phyloP scores from a whole-genome alignment of 192 early-diverging fungal genomes.

The Linnemannia elongata region DNA sequence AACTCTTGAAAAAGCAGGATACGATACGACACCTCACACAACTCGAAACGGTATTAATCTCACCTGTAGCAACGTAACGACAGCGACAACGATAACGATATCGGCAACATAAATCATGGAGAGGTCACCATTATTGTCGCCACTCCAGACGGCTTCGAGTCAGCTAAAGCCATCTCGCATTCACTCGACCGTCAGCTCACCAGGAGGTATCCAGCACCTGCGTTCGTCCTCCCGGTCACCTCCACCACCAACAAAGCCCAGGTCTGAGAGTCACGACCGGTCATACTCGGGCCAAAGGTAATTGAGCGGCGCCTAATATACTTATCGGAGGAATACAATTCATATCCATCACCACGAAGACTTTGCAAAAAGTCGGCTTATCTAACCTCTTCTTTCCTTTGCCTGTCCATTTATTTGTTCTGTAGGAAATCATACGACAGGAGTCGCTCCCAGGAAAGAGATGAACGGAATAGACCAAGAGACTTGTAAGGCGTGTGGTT shows the following conservation, averaged over 20 bases:
- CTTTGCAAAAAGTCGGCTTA: background rate
- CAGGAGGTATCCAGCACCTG: slow-evolving; percentile 47
- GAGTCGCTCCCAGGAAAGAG: slow-evolving; percentile 49
- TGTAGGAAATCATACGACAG: slow-evolving; percentile 38
- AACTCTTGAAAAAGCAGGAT: background rate
- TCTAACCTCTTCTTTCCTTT: background rate
- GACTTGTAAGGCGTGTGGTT: slow-evolving; percentile 41
- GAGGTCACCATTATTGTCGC: slow-evolving; percentile 45
- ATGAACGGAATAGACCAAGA: slow-evolving; percentile 43
- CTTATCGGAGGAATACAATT: background rate
- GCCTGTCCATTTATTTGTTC: background rate
- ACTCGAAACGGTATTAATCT: background rate
- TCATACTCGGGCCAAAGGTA: slow-evolving; percentile 40
- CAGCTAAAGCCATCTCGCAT: slow-evolving; percentile 50
- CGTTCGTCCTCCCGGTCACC: slow-evolving; percentile 52
- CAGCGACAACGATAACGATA: background rate
- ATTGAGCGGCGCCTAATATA: background rate
- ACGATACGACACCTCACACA: background rate
- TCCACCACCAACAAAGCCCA: slow-evolving; percentile 45
- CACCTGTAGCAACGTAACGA: no score
- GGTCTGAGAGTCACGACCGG: slow-evolving; percentile 54
- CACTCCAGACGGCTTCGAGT: slow-evolving; percentile 46
- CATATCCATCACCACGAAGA: background rate
- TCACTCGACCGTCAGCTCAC: slow-evolving; percentile 53
- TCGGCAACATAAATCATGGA: slow-evolving; percentile 27